These are phyloP conservation scores for Diplodia intermedia DNA, from an alignment of 2,329 filamentous ascomycete species.

Conservation along the genomic window DNA sequence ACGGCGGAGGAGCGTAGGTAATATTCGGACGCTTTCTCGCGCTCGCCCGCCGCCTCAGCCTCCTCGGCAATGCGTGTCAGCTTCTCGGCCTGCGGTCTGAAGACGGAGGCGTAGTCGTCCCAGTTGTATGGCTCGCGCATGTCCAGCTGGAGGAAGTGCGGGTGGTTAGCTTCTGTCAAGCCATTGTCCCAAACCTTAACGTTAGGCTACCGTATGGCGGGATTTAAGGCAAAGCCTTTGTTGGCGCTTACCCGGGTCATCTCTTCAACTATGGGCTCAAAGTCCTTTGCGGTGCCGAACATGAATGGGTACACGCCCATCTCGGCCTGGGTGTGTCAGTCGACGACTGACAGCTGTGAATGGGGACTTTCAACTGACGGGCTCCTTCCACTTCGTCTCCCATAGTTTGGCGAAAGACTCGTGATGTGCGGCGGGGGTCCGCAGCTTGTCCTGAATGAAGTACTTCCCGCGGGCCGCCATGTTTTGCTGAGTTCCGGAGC, in stretches of 20 bases:
- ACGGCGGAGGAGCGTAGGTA: slow-evolving; percentile 73
- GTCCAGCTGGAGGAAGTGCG: slow-evolving; percentile 50
- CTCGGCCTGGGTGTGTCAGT: slow-evolving; percentile 40
- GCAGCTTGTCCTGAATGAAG: slow-evolving; percentile 57
- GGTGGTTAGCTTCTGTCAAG: background rate
- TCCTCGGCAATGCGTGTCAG: slow-evolving; percentile 62
- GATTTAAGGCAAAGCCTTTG: slow-evolving; percentile 11
- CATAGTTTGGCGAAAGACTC: slow-evolving; percentile 61
- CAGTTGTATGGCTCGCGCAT: slow-evolving; percentile 70
- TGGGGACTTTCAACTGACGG: slow-evolving; percentile 54
- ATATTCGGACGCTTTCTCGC: slow-evolving; percentile 63
- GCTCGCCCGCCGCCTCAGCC: slow-evolving; percentile 57
- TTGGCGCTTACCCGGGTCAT: slow-evolving; percentile 60
- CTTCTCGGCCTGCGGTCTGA: slow-evolving; percentile 66
- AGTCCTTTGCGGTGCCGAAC: slow-evolving; percentile 72
- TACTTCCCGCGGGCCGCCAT: slow-evolving; percentile 54
- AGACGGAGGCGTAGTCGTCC: slow-evolving; percentile 66
- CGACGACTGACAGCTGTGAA: background rate
- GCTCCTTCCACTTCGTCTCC: slow-evolving; percentile 78
- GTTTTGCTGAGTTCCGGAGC: background rate
- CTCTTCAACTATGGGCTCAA: slow-evolving; percentile 70
- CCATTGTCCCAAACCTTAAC: background rate
- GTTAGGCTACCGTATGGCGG: slow-evolving; percentile 36
- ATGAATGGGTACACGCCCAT: slow-evolving; percentile 77
- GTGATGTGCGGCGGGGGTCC: slow-evolving; percentile 53